Evolutionary conservation across 2,329 filamentous ascomycete species (phyloP).

Genomic region (Aspergillus aculeatinus): DNA sequence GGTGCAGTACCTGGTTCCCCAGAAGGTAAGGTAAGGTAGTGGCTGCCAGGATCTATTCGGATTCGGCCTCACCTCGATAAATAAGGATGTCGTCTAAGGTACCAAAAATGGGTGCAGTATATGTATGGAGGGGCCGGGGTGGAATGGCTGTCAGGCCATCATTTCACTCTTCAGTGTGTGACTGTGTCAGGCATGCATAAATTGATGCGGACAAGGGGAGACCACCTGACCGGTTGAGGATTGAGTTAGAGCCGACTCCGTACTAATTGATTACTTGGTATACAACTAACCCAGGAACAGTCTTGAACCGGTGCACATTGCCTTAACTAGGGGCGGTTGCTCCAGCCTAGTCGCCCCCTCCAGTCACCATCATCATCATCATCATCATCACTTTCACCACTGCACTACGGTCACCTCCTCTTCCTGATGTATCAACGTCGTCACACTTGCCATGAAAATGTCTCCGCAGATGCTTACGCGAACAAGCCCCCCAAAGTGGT

Average conservation of each 20-base stretch:
- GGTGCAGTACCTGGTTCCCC: background rate
- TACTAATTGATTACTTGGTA: no score
- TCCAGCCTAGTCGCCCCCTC: background rate
- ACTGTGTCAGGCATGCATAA: constrained; percentile 10
- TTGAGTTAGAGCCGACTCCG: background rate
- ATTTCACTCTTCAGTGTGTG: background rate
- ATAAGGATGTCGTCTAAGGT: background rate
- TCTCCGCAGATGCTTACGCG: constrained; percentile 2
- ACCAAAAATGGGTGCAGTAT: background rate
- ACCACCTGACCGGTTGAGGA: constrained; percentile 6
- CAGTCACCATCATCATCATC: background rate
- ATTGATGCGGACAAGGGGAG: background rate
- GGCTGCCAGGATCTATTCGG: no score
- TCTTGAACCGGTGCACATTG: background rate
- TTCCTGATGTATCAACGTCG: background rate
- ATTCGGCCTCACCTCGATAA: no score
- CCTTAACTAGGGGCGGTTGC: background rate
- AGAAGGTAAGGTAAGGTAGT: background rate
- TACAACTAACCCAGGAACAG: background rate
- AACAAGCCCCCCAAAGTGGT: background rate
- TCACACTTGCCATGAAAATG: background rate
- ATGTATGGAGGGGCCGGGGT: background rate
- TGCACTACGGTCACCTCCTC: background rate
- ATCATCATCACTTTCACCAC: background rate
- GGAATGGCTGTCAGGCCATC: constrained; percentile 1